Evolutionary conservation across 768 basidiomycete species (phyloP).

Genomic region (Cyathus striatus): DNA sequence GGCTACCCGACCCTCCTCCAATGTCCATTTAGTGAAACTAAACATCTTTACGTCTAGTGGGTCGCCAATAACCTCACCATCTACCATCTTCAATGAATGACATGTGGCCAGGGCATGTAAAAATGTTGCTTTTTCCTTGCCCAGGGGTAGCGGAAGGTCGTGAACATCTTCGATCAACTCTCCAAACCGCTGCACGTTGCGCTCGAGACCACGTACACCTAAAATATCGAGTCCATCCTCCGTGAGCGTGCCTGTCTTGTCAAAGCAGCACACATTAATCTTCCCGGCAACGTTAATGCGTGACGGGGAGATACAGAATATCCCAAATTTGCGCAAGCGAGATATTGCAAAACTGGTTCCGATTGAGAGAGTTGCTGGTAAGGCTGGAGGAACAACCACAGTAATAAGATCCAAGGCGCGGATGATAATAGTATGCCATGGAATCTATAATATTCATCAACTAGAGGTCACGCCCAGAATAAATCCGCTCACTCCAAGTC

Average conservation of each 20-base stretch:
- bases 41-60: conserved; percentile 98
- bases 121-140: conserved; percentile 74
- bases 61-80: conserved; percentile 87
- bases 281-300: conserved; percentile 94
- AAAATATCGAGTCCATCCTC: conserved; percentile 98
- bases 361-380: conserved; percentile 95
- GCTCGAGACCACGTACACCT: conserved; percentile 84
- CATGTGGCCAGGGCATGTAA: conserved; percentile 94
- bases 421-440: conserved; percentile 85
- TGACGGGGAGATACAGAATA: conserved; percentile 96
- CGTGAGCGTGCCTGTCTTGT: conserved; percentile 98
- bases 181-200: conserved; percentile 73
- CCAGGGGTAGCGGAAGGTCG: conserved; percentile 79
- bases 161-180: conserved; percentile 85
- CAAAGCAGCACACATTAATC: conserved; percentile 96
- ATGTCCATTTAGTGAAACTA: conserved; percentile 90
- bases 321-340: conserved; percentile 79
- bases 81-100: conserved; percentile 89
- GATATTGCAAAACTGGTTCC: conserved; percentile 93
- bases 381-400: conserved; percentile 94
- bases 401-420: conserved; percentile 95
- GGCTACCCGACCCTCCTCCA: conserved; percentile 83
- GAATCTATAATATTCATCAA: conserved; percentile 53
- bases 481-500: conserved; percentile 78
- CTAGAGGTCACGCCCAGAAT: no score